Evolutionary conservation across 768 basidiomycete species (phyloP).

Genomic region (Collybiopsis confluens): DNA sequence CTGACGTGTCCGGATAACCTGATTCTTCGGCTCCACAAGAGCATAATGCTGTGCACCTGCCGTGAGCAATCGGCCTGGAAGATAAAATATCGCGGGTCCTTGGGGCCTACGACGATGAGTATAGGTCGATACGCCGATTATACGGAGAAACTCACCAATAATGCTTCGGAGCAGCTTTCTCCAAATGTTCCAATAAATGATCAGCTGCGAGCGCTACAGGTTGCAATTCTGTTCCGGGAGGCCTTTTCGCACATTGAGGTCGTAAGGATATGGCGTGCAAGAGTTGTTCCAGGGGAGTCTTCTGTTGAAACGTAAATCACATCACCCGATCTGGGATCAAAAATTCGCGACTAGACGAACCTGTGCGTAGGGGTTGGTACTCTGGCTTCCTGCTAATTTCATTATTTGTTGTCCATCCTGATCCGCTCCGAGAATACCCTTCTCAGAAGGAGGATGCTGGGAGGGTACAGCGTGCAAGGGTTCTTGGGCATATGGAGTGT

Average conservation of each 20-base stretch:
- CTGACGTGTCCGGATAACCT: not conserved
- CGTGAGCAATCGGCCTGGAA: not conserved
- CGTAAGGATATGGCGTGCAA: not conserved
- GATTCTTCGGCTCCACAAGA: not conserved
- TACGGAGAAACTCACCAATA: not conserved
- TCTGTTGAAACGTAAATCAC: not conserved
- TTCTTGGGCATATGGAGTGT: no score
- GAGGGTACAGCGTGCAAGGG: no score
- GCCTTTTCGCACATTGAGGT: not conserved
- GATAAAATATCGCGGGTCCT: no score
- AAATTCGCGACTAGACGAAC: no score
- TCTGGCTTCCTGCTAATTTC: no score
- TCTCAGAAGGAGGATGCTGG: no score
- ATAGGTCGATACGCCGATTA: no score
- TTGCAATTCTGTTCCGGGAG: not conserved
- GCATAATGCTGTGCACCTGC: not conserved
- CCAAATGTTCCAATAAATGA: not conserved
- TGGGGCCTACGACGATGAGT: no score
- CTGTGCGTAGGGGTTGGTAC: not conserved
- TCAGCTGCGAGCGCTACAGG: not conserved
- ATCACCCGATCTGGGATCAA: no score
- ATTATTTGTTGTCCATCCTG: no score
- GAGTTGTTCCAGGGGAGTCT: not conserved
- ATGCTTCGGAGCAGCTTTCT: not conserved
- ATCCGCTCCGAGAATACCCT: no score